Evolutionary conservation across 345 rosid species (phyloP), one percentile per base, ranked within the genome.

Genomic region (Eutrema heterophyllum): DNA sequence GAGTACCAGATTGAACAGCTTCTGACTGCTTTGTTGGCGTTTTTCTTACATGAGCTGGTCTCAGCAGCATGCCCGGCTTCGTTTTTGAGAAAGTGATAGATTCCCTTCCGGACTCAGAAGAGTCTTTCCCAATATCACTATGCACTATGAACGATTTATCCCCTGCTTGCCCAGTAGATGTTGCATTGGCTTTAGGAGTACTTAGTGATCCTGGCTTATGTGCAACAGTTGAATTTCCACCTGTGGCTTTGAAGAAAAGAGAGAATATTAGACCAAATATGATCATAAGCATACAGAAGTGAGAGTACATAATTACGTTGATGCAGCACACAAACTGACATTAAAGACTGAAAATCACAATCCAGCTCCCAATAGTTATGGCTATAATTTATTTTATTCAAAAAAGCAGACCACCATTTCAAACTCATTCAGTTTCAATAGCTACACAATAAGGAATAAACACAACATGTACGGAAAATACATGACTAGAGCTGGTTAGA

Each of bases 51-150:
- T 89, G 88, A 81, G 93, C 91, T 27, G 99, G 99, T 80, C 87
- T 89, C 46, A 92, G 89, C 72, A 90, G 78, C 99, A 95, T 89
- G 29, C 99, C 98, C 1, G 97, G 96, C 70, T 81, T 92, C 21
- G 99, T 95, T 87, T 72, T 89, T 64, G 94, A 85, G 83, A 90
- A 92, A 54, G 96, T 81, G 76, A 95, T 83, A 62, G 88, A 82
- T 75, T 89, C 97, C 77, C 64, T 83, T 80, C 61, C 82, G 32
- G 89, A 73, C 72, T 77, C 78, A 18, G 78, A 69, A 46, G 81
- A 60, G 16, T 84, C 89, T 73, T 88, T 91, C 59, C 73, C 86
- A 26, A 68, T 64, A 7, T 81, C 82, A 81, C 53, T 77, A 9
- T 90, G 87, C 24, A 55, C 68, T 43, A 65, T 4, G 12, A 68